Percentiles rank a stretch among this genome's conserved stretches.
Evolutionary conservation across 2,329 filamentous ascomycete genomes (phyloP).

Genomic region (Pseudomassariella vexata): DNA sequence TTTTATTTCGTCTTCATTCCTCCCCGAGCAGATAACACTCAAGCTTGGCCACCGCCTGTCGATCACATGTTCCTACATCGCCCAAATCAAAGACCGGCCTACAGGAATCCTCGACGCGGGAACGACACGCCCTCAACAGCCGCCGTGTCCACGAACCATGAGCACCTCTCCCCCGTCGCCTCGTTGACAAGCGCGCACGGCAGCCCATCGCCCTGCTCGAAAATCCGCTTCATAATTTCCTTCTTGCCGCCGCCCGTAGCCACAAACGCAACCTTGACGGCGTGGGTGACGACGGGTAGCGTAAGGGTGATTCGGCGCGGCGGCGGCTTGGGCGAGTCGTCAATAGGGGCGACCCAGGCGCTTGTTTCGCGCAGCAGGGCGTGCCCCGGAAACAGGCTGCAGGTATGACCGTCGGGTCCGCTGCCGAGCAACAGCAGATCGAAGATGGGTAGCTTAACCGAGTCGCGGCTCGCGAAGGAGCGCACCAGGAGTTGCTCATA

Average conservation of each 20-base stretch:
- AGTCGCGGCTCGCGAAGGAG: slow-evolving; percentile 86
- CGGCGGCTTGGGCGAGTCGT: slow-evolving; percentile 92
- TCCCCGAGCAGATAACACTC: too few relatives aligned
- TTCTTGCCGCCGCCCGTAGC: slow-evolving; percentile 87
- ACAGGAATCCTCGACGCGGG: slow-evolving; percentile 64
- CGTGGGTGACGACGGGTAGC: slow-evolving; percentile 83
- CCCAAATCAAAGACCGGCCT: too few relatives aligned
- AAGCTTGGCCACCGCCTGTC: too few relatives aligned
- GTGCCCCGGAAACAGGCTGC: slow-evolving; percentile 90
- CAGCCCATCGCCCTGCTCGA: slow-evolving; percentile 74
- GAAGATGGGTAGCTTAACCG: slow-evolving; percentile 90
- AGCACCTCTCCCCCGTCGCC: slow-evolving; percentile 75
- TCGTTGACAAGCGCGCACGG: slow-evolving; percentile 88
- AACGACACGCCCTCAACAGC: slow-evolving; percentile 83
- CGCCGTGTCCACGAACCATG: slow-evolving; percentile 88
- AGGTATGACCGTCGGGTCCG: slow-evolving; percentile 94
- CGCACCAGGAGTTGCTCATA: slow-evolving; percentile 86
- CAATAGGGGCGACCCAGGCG: slow-evolving; percentile 89
- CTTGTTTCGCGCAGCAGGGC: slow-evolving; percentile 77
- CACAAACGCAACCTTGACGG: slow-evolving; percentile 82
- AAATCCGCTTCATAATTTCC: slow-evolving; percentile 87
- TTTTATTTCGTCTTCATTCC: too few relatives aligned
- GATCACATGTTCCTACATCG: too few relatives aligned
- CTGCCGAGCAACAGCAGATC: slow-evolving; percentile 90
- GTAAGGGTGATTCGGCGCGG: slow-evolving; percentile 86